phyloP scores from a whole-genome alignment of 139 green algal species.

The Deuterostichococcus epilithicus region DNA sequence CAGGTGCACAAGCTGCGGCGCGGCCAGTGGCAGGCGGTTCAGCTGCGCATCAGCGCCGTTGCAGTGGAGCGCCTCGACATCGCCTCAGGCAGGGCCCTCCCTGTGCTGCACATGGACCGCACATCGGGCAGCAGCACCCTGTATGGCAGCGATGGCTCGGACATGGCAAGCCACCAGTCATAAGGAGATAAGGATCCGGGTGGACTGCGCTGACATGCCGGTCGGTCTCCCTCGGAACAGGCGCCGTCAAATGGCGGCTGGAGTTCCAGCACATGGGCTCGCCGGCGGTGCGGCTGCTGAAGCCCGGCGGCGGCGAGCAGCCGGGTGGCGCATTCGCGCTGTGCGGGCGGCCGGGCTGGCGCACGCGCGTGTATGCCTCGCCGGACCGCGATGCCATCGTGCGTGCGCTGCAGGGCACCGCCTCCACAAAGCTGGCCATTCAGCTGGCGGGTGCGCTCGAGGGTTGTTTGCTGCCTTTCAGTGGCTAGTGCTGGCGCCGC shows the following conservation, averaged over 20 bases:
- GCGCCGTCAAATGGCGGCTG: constrained; percentile 38
- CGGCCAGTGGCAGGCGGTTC: constrained; percentile 40
- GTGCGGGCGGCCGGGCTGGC: constrained; percentile 31
- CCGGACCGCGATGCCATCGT: constrained; percentile 30
- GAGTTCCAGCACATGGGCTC: constrained; percentile 44
- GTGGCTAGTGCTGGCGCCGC: no score
- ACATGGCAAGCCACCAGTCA: no score
- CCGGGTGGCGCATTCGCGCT: constrained; percentile 45
- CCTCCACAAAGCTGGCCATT: constrained; percentile 24
- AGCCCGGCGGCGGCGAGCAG: constrained; percentile 5
- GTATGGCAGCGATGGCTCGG: no score
- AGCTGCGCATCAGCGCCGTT: constrained; percentile 48
- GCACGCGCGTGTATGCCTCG: constrained; percentile 44
- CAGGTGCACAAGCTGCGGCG: constrained; percentile 32
- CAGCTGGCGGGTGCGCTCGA: constrained; percentile 21
- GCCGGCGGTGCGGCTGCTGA: constrained; percentile 30
- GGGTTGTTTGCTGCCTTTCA: background rate
- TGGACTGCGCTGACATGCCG: no score
- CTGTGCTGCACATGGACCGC: background rate
- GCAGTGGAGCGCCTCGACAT: constrained; percentile 53
- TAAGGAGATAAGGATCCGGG: no score
- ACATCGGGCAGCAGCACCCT: background rate
- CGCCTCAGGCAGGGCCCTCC: constrained; percentile 1
- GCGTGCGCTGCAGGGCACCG: constrained; percentile 25
- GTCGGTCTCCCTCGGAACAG: no score